Evolutionary conservation across 2,329 filamentous ascomycete genomes (phyloP).

Genomic region (Trichoderma arundinaceum): DNA sequence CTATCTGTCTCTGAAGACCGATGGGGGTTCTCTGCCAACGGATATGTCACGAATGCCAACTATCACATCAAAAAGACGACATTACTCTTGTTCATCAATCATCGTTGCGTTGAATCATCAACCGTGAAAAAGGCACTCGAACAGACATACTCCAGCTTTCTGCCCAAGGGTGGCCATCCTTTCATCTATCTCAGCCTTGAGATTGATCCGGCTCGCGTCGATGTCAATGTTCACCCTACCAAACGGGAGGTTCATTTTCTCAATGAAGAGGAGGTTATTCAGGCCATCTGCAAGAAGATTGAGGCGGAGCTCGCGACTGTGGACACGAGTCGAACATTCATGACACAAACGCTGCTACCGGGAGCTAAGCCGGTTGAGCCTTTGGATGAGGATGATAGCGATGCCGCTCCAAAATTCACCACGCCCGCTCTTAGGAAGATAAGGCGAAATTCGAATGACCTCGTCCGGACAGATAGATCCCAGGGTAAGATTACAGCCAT

Average conservation of each 20-base stretch:
- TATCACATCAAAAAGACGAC: slow-evolving; percentile 90
- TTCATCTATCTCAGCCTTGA: slow-evolving; percentile 92
- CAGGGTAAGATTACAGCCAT: slow-evolving; percentile 96
- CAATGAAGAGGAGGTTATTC: slow-evolving; percentile 95
- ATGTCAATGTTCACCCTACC: slow-evolving; percentile 97
- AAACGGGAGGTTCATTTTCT: slow-evolving; percentile 97
- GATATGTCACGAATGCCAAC: slow-evolving; percentile 89
- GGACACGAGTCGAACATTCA: slow-evolving; percentile 91
- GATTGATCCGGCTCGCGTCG: slow-evolving; percentile 88
- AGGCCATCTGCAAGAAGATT: slow-evolving; percentile 81
- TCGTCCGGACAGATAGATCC: slow-evolving; percentile 87
- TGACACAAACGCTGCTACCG: slow-evolving; percentile 88
- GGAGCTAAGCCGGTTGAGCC: slow-evolving; percentile 54
- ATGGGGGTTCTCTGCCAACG: slow-evolving; percentile 83
- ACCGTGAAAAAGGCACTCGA: slow-evolving; percentile 89
- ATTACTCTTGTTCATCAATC: slow-evolving; percentile 93
- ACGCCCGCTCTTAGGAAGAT: slow-evolving; percentile 48
- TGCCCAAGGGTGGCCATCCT: slow-evolving; percentile 92
- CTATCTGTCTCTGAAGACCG: slow-evolving; percentile 74
- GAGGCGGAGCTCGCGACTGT: slow-evolving; percentile 80
- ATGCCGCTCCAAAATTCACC: slow-evolving; percentile 41
- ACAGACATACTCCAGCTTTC: slow-evolving; percentile 82
- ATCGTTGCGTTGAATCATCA: slow-evolving; percentile 88
- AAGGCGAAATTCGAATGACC: slow-evolving; percentile 66
- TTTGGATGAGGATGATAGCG: slow-evolving; percentile 39